Base-by-base conservation (phyloP, 768 basidiomycete species). In the Lactarius trivialis region DNA sequence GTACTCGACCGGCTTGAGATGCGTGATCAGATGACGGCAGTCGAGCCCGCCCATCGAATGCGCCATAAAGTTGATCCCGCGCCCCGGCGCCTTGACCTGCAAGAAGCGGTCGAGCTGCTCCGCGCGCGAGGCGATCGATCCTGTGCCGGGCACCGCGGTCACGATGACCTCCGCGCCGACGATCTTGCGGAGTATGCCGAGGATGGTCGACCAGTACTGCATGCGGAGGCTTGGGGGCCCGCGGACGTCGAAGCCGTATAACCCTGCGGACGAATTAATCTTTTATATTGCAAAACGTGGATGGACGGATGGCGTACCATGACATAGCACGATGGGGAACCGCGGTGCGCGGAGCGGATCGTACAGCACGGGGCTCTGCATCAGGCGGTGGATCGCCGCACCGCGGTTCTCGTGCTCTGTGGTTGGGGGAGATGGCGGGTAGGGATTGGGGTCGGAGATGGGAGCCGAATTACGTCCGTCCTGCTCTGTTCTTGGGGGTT, bases 31-130 rank as follows among this genome's bases (percentile, higher is more conserved):
- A 71, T 98, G 86, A 55, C 97, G 83, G 70, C 93, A 93, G 71
- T 99, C 97, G 9, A 99, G 80, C 0, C 96, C 96, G 21, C 96
- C 96, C 97, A 99, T 99, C 7, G 93, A 95, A 71, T 99, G 97
- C 0, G 92, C 97, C 50, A 99, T 78, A 65, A 99, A 85, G 72
- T 99, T 99, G 69, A 98, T 75, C 9, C 89, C 91, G 53, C 87
- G 83, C 6, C 91, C 93, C 15, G 76, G 78, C 4, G 86, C 85
- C 52, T 78, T 85, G 14, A 76, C 70, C 60, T 83, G 78, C 12
- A 99, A 80, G 67, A 88, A 84, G 26, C 78, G 78, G 72, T 98
- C 82, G 66, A 99, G 77, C 50, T 79, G 81, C 57, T 85, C 79
- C 0, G 94, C 89, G 21, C 97, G 85, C 12, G 89, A 86, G 14